phyloP scores from a whole-genome alignment of 768 basidiomycete species.

The Mycena venus region DNA sequence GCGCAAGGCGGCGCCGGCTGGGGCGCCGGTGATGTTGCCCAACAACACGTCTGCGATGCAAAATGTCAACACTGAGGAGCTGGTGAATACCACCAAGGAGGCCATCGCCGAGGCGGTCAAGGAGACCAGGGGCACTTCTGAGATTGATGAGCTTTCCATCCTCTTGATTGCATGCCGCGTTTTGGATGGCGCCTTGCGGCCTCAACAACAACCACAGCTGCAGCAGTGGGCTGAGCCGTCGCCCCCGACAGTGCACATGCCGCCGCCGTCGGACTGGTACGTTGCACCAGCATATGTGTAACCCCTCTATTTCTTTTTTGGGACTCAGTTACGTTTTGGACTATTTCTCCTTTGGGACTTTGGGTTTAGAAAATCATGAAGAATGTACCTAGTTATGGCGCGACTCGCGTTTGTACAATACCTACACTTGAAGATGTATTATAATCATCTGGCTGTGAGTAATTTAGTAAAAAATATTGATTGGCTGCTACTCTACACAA shows the following conservation, averaged over 20 bases:
- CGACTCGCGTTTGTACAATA: conserved; percentile 26
- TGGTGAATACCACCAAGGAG: conserved; percentile 66
- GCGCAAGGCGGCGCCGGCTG: conserved; percentile 55
- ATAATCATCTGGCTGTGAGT: conserved; percentile 18
- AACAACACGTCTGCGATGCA: conserved; percentile 59
- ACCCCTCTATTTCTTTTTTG: conserved; percentile 41
- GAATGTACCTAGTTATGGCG: conserved; percentile 39
- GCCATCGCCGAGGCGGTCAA: conserved; percentile 89
- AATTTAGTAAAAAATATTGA: conserved; percentile 22
- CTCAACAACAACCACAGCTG: background rate
- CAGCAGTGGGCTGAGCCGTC: conserved; percentile 16
- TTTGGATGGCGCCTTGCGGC: conserved; percentile 20
- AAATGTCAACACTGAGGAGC: conserved; percentile 64
- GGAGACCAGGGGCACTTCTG: conserved; percentile 65
- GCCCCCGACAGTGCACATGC: conserved; percentile 40
- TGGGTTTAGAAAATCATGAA: conserved; percentile 28
- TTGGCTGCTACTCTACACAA: background rate
- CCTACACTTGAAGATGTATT: conserved; percentile 30
- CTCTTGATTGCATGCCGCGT: conserved; percentile 35
- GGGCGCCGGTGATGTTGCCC: conserved; percentile 44
- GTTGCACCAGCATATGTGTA: conserved; percentile 58
- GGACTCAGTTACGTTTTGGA: conserved; percentile 32
- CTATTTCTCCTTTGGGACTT: conserved; percentile 39
- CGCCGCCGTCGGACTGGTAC: conserved; percentile 29
- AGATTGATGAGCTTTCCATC: conserved; percentile 38